These are phyloP conservation scores for Pseudohyphozyma bogoriensis DNA, from an alignment of 768 basidiomycete species.

Conservation along the genomic window DNA sequence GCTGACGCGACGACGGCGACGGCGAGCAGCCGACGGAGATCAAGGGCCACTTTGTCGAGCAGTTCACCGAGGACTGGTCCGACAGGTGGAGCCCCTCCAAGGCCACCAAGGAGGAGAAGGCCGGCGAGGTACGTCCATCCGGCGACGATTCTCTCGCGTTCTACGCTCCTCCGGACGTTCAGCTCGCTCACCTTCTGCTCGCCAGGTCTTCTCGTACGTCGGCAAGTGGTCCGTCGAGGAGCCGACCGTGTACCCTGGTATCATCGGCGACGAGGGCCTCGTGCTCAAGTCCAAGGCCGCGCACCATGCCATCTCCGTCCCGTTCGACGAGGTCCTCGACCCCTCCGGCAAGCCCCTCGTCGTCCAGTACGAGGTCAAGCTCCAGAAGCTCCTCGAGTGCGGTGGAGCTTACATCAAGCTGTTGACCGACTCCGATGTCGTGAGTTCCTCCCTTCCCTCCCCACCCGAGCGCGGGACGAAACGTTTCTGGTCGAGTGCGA, in stretches of 20 bases:
- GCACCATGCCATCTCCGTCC: constrained; percentile 95
- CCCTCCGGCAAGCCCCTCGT: constrained; percentile 74
- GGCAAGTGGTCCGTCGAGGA: constrained; percentile 96
- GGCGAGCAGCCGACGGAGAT: constrained; percentile 12
- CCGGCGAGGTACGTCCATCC: constrained; percentile 55
- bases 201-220: constrained; percentile 67
- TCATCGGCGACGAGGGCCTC: constrained; percentile 79
- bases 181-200: background rate
- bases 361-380: constrained; percentile 97
- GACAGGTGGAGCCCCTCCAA: constrained; percentile 92
- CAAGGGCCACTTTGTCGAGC: constrained; percentile 64
- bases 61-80: constrained; percentile 78
- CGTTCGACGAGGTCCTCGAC: constrained; percentile 66
- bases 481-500: too few relatives aligned
- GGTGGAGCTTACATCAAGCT: constrained; percentile 99
- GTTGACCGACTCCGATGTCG: constrained; percentile 46
- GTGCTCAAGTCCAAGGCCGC: constrained; percentile 62
- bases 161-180: background rate
- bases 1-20: background rate
- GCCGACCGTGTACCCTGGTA: constrained; percentile 54
- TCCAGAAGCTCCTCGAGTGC: constrained; percentile 94
- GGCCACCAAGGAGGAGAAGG: constrained; percentile 96
- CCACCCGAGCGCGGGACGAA: too few relatives aligned
- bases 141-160: background rate
- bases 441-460: constrained; percentile 18